Conservation (phyloP, 2,329 filamentous ascomycete genomes). For the Cercospora sp. region DNA sequence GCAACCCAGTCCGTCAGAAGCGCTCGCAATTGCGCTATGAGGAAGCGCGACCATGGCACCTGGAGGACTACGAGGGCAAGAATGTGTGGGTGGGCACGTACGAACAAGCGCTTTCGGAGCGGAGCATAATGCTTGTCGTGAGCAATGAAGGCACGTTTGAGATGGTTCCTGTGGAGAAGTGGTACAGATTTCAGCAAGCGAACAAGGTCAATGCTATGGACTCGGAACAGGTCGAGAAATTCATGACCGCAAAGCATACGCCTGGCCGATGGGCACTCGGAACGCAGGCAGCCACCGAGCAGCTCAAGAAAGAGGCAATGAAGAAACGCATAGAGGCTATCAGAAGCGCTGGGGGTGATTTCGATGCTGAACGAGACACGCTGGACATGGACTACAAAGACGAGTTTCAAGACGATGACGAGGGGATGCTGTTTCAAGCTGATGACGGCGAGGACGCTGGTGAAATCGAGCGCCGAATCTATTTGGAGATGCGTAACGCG, state of each 20-base stretch:
- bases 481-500: conserved; percentile 78
- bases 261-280: conserved; percentile 79
- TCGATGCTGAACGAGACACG: conserved; percentile 61
- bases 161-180: conserved; percentile 91
- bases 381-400: conserved; percentile 67
- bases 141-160: conserved; percentile 69
- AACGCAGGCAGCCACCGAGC: conserved; percentile 51
- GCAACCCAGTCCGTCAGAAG: conserved; percentile 70
- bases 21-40: conserved; percentile 72
- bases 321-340: conserved; percentile 48
- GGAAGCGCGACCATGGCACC: conserved; percentile 91
- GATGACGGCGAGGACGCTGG: conserved; percentile 73
- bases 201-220: conserved; percentile 62
- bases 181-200: conserved; percentile 83
- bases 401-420: conserved; percentile 84
- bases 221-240: conserved; percentile 80
- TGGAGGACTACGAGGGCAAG: conserved; percentile 94
- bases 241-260: conserved; percentile 75
- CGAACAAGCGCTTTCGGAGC: conserved; percentile 80
- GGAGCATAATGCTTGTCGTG: conserved; percentile 74
- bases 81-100: conserved; percentile 93
- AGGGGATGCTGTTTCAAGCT: conserved; percentile 74
- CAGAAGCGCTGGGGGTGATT: conserved; percentile 38
- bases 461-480: conserved; percentile 64
- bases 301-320: conserved; percentile 25